phyloP scores from a whole-genome alignment of 2,329 filamentous ascomycete genomes.

The Didymella sp. region DNA sequence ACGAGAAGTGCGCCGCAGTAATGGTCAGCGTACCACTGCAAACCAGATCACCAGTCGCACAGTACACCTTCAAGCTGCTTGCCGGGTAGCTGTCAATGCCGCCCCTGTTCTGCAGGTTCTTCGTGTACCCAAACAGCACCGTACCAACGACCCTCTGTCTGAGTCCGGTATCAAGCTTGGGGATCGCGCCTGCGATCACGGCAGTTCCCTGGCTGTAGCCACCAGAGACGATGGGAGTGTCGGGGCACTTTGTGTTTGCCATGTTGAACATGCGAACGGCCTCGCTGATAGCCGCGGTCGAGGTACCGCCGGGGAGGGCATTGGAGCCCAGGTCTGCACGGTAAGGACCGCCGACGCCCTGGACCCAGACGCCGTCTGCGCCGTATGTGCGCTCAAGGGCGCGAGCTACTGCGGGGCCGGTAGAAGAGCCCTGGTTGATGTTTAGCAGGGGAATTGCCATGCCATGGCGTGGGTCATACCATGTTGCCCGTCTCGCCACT shows the following conservation, averaged over 20 bases:
- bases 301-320: constrained; percentile 41
- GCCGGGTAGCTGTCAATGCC: constrained; percentile 45
- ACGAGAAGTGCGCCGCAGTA: constrained; percentile 44
- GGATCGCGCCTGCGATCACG: constrained; percentile 47
- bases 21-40: constrained; percentile 46
- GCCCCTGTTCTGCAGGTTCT: constrained; percentile 49
- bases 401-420: constrained; percentile 31
- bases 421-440: constrained; percentile 23
- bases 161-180: constrained; percentile 34
- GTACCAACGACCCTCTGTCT: constrained; percentile 46
- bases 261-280: constrained; percentile 47
- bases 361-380: constrained; percentile 34
- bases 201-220: constrained; percentile 54
- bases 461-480: constrained; percentile 21
- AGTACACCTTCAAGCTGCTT: constrained; percentile 46
- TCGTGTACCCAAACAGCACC: constrained; percentile 52
- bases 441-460: not conserved
- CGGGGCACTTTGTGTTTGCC: constrained; percentile 49
- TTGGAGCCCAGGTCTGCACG: constrained; percentile 46
- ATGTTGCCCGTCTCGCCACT: constrained; percentile 38
- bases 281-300: constrained; percentile 41
- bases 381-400: constrained; percentile 35
- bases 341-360: constrained; percentile 49
- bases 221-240: constrained; percentile 48
- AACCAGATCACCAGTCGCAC: constrained; percentile 45